phyloP scores from a whole-genome alignment of 2,329 filamentous ascomycete species.

The Sporothrix brunneoviolacea region DNA sequence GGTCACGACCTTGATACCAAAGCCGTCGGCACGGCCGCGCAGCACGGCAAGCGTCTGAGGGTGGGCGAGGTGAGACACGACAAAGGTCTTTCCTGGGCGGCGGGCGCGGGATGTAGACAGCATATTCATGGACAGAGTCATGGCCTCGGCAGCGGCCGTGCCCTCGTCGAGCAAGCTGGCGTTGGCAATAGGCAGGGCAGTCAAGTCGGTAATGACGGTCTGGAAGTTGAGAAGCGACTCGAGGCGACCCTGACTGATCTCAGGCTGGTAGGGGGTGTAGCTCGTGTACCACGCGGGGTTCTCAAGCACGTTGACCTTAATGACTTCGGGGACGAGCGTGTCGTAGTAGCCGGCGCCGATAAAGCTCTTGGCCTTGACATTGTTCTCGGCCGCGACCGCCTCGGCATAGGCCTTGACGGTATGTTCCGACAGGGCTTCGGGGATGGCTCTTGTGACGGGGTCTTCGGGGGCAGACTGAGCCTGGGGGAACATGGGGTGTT shows the following conservation, averaged over 20 bases:
- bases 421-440: conserved; percentile 50
- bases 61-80: conserved; percentile 77
- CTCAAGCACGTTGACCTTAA: conserved; percentile 87
- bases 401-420: conserved; percentile 43
- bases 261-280: conserved; percentile 94
- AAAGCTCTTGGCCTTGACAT: conserved; percentile 52
- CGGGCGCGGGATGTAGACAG: conserved; percentile 66
- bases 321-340: conserved; percentile 80
- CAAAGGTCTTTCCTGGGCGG: conserved; percentile 68
- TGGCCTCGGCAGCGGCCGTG: conserved; percentile 88
- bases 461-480: conserved; percentile 34
- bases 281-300: conserved; percentile 96
- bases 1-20: conserved; percentile 72
- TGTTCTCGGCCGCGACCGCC: conserved; percentile 30
- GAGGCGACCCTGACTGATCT: conserved; percentile 90
- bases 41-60: conserved; percentile 82
- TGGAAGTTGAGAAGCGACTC: conserved; percentile 95
- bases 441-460: conserved; percentile 28
- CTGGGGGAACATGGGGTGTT: conserved; percentile 53
- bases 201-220: conserved; percentile 84
- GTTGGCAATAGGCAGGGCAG: conserved; percentile 80
- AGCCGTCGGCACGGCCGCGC: conserved; percentile 80
- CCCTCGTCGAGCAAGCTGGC: conserved; percentile 86
- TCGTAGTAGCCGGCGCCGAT: conserved; percentile 86
- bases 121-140: conserved; percentile 83